phyloP scores from a whole-genome alignment of 768 basidiomycete species.

The Boletus sensibilis region DNA sequence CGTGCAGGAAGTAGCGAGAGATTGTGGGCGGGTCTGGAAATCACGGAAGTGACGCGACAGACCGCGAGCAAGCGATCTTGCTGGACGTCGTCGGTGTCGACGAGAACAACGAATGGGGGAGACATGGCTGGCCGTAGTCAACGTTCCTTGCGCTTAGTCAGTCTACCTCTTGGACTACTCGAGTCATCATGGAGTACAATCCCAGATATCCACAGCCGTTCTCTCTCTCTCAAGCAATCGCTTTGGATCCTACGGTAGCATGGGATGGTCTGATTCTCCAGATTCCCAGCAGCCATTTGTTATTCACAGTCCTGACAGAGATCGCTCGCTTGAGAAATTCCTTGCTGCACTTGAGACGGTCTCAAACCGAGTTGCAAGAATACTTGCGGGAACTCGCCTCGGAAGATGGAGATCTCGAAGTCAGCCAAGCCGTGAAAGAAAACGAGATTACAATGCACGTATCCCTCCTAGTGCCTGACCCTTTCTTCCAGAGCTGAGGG shows the following conservation, averaged over 20 bases:
- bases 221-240: constrained; percentile 60
- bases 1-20: constrained; percentile 32
- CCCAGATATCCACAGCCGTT: constrained; percentile 77
- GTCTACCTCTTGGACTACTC: neutral
- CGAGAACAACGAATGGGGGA: constrained; percentile 55
- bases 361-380: constrained; percentile 57
- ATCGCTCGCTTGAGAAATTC: constrained; percentile 76
- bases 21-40: constrained; percentile 44
- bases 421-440: constrained; percentile 62
- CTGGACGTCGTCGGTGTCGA: constrained; percentile 44
- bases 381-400: constrained; percentile 39
- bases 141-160: constrained; percentile 26
- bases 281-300: neutral
- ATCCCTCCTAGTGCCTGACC: constrained; percentile 34
- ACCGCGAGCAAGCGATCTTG: constrained; percentile 57
- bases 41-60: constrained; percentile 73
- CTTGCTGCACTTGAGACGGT: constrained; percentile 55
- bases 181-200: constrained; percentile 56
- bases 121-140: constrained; percentile 19
- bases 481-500: constrained; percentile 12
- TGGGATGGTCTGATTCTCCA: constrained; percentile 55
- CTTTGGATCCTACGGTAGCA: constrained; percentile 64
- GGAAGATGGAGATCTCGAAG: constrained; percentile 51
- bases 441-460: constrained; percentile 68
- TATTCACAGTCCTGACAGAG: constrained; percentile 43